These are phyloP conservation scores for Solanum hybrid DNA, from an alignment of 305 asterid genomes.

Conservation along the genomic window DNA sequence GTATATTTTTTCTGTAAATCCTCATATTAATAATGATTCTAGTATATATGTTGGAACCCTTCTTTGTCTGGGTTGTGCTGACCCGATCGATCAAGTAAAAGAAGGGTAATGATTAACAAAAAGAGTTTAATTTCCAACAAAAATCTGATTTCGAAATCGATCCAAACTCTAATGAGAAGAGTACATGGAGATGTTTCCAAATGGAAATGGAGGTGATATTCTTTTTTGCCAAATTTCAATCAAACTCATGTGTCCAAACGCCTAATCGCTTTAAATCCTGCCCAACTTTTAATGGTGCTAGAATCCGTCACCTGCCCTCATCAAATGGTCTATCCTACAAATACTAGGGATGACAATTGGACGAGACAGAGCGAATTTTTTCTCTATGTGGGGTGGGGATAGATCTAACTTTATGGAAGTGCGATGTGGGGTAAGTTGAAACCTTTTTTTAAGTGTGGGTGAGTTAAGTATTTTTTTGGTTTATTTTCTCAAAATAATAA, in stretches of 20 bases:
- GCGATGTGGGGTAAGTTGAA: background rate
- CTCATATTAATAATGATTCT: background rate
- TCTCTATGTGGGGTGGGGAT: background rate
- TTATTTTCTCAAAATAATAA: too few species aligned
- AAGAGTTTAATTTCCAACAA: background rate
- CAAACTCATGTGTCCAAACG: background rate
- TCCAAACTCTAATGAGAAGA: background rate
- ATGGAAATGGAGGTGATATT: background rate
- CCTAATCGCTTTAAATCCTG: background rate
- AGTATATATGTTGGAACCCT: background rate
- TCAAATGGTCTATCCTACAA: background rate
- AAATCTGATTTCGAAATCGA: background rate
- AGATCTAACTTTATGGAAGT: background rate
- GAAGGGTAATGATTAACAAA: background rate
- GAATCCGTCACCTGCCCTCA: background rate
- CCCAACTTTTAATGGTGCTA: background rate
- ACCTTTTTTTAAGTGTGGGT: too few species aligned
- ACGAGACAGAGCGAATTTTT: accelerated
- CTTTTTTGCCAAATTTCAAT: background rate
- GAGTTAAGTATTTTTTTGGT: background rate
- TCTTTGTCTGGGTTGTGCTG: background rate
- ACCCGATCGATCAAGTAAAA: background rate
- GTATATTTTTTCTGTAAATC: background rate
- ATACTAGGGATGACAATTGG: background rate
- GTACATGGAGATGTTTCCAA: background rate